Conservation (phyloP, 768 basidiomycete genomes). For the Lyophyllum atratum region DNA sequence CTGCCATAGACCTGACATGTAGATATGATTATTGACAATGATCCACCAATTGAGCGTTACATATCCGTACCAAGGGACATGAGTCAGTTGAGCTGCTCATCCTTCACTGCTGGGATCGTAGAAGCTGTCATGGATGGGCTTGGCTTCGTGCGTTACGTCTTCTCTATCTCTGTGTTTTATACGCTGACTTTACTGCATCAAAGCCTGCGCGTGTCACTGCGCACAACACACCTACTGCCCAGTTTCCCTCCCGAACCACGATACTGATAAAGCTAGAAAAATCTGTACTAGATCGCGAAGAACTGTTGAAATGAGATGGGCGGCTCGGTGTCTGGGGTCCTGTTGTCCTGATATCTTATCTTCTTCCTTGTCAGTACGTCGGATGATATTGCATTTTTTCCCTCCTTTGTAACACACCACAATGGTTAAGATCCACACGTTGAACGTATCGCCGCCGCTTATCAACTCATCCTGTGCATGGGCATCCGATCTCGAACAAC, state of each 20-base stretch:
- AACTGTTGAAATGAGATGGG: slow-evolving; percentile 60
- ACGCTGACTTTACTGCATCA: slow-evolving; percentile 7
- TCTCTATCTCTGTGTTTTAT: background rate
- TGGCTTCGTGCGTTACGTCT: slow-evolving; percentile 74
- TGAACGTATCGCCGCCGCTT: slow-evolving; percentile 62
- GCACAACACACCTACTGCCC: slow-evolving; percentile 84
- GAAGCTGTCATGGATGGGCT: slow-evolving; percentile 95
- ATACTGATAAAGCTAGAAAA: slow-evolving; percentile 96
- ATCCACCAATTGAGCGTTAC: slow-evolving; percentile 86
- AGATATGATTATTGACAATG: slow-evolving; percentile 99
- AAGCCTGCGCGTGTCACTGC: slow-evolving; percentile 97
- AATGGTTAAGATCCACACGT: slow-evolving; percentile 62
- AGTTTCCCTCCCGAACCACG: slow-evolving; percentile 85
- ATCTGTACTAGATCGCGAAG: slow-evolving; percentile 91
- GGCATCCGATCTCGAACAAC: slow-evolving; percentile 70
- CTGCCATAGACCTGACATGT: slow-evolving; percentile 11
- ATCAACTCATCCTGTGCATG: slow-evolving; percentile 83
- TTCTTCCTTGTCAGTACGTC: slow-evolving; percentile 9
- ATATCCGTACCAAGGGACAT: slow-evolving; percentile 95
- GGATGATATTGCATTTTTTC: background rate
- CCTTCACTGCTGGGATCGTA: slow-evolving; percentile 95
- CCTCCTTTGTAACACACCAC: background rate
- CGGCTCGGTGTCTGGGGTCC: slow-evolving; percentile 19
- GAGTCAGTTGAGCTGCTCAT: slow-evolving; percentile 94
- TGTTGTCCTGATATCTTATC: slow-evolving; percentile 13